Base-by-base conservation (phyloP, 306 rosid genomes). In the Chamaecrista fasciculata region DNA sequence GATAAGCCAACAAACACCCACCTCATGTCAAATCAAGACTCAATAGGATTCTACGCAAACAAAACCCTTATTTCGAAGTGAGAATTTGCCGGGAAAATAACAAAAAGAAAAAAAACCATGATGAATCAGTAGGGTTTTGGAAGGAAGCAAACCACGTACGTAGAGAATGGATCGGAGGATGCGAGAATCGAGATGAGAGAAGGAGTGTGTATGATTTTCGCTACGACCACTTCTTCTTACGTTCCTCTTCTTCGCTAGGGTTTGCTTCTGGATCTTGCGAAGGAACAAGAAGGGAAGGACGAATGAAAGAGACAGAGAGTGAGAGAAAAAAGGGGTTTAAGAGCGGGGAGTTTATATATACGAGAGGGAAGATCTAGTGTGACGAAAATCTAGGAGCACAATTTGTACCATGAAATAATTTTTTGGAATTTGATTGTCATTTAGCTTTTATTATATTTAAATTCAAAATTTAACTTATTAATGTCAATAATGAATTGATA, bases 191-290 rank as follows among this genome's bases (percentile, higher is more conserved):
- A 59, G 71, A 70, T 28, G 68, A 73, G 75, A 75, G 79, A 60
- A 71, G 61, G 20, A 40, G 23, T 31, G 49, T 15, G 31, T 7
- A 59, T 34, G 26, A 12, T 66, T 71, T 3, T 74, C 65, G 31
- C 14, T 28, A 76, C 66, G 63, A 47, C 76, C 64, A 80, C 77
- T 66, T 81, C 68, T 80, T 70, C 81, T 73, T 77, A 44, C 80
- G 84, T 77, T 80, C 76, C 67, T 43, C 53, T 40, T 83, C 36
- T 40, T 83, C 36, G 77, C 69, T 77, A 83, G 88, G 91, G 86
- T 81, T 83, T 72, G 79, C 59, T 4, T 56, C 73, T 50, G 81
- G 81, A 75, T 78, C 88, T 53, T 69, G 71, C 81, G 73, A 84
- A 82, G 66, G 80, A 72, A 70, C 49, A 86, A 67, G 76, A 71